Evolutionary conservation across 2,329 filamentous ascomycete genomes (phyloP), one percentile per base, ranked within the genome.

Genomic region (Stemphylium lycopersici): DNA sequence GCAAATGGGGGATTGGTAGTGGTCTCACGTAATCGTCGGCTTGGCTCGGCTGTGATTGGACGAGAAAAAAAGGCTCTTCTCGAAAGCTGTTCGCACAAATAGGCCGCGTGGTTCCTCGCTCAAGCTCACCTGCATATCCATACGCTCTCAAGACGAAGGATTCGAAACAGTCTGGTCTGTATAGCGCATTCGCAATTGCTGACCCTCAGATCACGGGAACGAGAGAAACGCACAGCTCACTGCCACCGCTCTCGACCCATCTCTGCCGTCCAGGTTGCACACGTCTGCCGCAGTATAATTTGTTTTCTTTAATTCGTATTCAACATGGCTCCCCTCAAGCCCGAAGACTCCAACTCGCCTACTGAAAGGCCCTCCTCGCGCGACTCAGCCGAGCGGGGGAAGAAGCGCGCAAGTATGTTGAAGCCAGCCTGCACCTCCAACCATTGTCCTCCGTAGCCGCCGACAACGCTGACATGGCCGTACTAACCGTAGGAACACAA

Each of bases 401-500:
- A 62, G 58, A 75, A 75, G 62, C 67, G 72, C 39, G 72, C 72
- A 62, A 73, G 72, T 75, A 65, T 65, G 72, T 75, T 50, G 50
- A 55, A 47, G 50, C 26, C 8, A 6, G 45, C 40, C 42, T 41
- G 15, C 37, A 37, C 20, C 38, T n/a, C 24, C 26, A 29, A 11
- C 26, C 5, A 18, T 34, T 1, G 1, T 40, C 48, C 53, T 18
- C 36, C 41, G 50, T 52, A 45, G 57, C 51, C 45, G 56, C 55
- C 56, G 47, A 56, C 52, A 50, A 58, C 52, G 61, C 69, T 74
- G 55, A 73, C 63, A 56, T 57, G 43, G 43, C 56, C 37, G 31
- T 48, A 39, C 56, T 34, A 36, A 26, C 50, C 31, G 39, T 58
- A 76, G 74, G 73, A 55, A 98, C 95, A 46, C 95, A 98, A 77